Evolutionary conservation across 2,329 filamentous ascomycete species (phyloP), one percentile per base, ranked within the genome.

Genomic region (Magnaporthiopsis incrustans): DNA sequence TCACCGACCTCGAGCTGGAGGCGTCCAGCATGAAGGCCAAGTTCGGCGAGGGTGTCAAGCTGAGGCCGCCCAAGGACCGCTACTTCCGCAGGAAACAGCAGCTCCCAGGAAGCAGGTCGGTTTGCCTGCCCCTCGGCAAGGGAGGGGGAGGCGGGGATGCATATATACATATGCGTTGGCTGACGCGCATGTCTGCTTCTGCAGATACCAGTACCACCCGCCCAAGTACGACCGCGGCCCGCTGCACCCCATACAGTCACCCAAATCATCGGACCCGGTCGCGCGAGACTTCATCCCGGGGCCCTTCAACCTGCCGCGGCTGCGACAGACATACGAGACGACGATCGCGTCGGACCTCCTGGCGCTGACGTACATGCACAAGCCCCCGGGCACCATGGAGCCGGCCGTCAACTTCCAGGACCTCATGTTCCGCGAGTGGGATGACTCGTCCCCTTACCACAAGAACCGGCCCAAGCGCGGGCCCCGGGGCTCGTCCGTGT

Each of bases 151-250:
- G n/a, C n/a, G n/a, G n/a, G n/a, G n/a, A n/a, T n/a, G n/a, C n/a
- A n/a, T n/a, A n/a, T n/a, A n/a, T n/a, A n/a, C 5, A 30, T 30
- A n/a, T n/a, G 1, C 22, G 5, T n/a, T 27, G 27, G 30, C 66
- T 67, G 58, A 70, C 61, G 18, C 59, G 15, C 53, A 27, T 8
- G 5, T 30, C 27, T 30, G 63, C 38, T 57, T 53, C 62, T 69
- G 64, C 67, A 96, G 94, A 83, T 99, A 98, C 79, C 91, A 96
- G 77, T 98, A 90, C 77, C 92, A 93, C 68, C 89, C 94, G 62
- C 95, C 95, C 67, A 95, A 94, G 79, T 99, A 93, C 83, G 88
- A 97, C 77, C 91, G 94, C 72, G 95, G 95, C 64, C 93, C 93
- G 68, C 83, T 98, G 30, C 93, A 98, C 75, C 95, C 95, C 62